Base-by-base conservation (phyloP, 2,329 filamentous ascomycete species). In the Neopestalotiopsis sp. region DNA sequence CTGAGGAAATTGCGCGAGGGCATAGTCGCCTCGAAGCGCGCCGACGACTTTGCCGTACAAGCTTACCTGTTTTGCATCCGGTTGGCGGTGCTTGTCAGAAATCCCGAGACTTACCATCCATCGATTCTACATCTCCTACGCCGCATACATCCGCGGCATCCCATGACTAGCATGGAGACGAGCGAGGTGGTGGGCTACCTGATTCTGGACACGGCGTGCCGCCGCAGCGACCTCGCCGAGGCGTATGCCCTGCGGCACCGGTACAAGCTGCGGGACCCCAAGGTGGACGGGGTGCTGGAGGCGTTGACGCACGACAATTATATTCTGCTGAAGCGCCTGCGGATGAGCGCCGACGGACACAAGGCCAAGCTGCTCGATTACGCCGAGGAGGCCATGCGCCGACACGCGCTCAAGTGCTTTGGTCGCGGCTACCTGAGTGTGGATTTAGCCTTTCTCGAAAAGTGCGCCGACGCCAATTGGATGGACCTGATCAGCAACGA, bases 1-100 rank as follows among this genome's bases (percentile, higher is more conserved):
- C 91, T 98, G 77, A 91, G 96, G 71, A 98, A 98, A 79, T 88
- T 99, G 40, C 90, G 96, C 68, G 96, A 99, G 83, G 95, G 92
- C 30, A 91, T 98, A 62, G 89, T 97, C 2, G 93, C 93, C 13
- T 91, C 92, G 9, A 89, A 90, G 66, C 90, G 95, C 24, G 84
- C 86, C 45, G 93, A 97, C 77, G 85, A 89, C 66, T 99, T 99
- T 80, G 91, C 95, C 1, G 90, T 92, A n/a, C 91, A 94, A 74
- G 93, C 91, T 17, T 97, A 98, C 81, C 90, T 97, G 71, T 98
- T 98, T 84, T 94, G 93, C 75, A 93, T 97, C 74, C 92, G 95
- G 67, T 86, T 95, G 32, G 91, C 93, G 30, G 91, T 99, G 71
- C 88, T 97, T 42, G 90, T 92, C 68, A 90, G 91, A 72, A 91